phyloP scores from a whole-genome alignment of 2,329 filamentous ascomycete genomes.

The Claviceps sp. region DNA sequence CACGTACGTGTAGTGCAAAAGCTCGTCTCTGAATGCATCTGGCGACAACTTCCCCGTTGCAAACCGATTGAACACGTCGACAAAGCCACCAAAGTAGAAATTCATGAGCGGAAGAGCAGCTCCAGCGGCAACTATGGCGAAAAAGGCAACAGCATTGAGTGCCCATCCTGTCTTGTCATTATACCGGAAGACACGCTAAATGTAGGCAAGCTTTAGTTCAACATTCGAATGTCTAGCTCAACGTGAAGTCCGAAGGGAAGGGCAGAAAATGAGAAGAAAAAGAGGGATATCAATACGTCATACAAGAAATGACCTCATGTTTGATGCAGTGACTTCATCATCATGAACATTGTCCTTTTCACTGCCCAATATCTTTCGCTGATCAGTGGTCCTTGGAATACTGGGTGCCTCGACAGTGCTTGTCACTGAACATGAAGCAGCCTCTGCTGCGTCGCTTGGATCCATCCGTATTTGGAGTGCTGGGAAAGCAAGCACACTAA shows the following conservation, averaged over 20 bases:
- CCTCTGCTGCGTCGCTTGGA: no score
- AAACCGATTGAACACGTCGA: slow-evolving; percentile 44
- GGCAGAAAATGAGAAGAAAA: background rate
- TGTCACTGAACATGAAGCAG: background rate
- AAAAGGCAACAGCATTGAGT: slow-evolving; percentile 22
- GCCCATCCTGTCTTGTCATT: slow-evolving; percentile 17
- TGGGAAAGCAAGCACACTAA: background rate
- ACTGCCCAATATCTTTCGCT: background rate
- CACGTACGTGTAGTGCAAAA: slow-evolving; percentile 31
- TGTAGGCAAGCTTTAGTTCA: background rate
- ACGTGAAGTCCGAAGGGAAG: background rate
- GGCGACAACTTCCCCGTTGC: slow-evolving; percentile 29
- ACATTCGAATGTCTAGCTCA: background rate
- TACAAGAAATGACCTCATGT: slow-evolving; percentile 16
- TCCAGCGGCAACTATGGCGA: slow-evolving; percentile 25
- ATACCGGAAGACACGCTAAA: slow-evolving; percentile 25
- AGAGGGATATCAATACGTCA: background rate
- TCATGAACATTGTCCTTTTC: background rate
- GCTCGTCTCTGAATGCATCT: slow-evolving; percentile 33
- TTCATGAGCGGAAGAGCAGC: slow-evolving; percentile 40
- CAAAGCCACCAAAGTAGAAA: slow-evolving; percentile 41
- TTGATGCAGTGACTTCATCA: slow-evolving; percentile 3
- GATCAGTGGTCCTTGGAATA: background rate
- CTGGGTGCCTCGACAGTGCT: background rate
- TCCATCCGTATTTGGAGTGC: background rate